Evolutionary conservation across 108 stramenopile species (phyloP).

Genomic region (Aurantiochytrium sp.): DNA sequence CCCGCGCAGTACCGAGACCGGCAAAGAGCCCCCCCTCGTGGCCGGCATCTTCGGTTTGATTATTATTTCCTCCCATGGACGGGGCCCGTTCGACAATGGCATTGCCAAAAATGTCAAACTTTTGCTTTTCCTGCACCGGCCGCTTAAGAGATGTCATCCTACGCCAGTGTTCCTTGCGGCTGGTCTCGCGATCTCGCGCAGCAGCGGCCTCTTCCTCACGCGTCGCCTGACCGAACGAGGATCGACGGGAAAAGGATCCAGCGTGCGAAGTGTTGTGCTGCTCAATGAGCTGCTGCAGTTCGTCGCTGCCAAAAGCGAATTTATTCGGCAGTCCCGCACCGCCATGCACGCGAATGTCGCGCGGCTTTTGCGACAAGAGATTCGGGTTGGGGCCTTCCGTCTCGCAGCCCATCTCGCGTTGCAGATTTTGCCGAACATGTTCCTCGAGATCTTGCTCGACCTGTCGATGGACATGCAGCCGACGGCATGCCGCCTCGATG

Average conservation of each 20-base stretch:
- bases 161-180: background rate
- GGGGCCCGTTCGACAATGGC: background rate
- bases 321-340: background rate
- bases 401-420: background rate
- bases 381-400: background rate
- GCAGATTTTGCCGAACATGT: background rate
- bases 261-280: background rate
- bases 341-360: background rate
- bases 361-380: background rate
- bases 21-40: background rate
- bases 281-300: background rate
- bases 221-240: background rate
- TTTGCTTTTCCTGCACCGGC: background rate
- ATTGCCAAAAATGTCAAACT: conserved; percentile 19
- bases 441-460: background rate
- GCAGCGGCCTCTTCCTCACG: background rate
- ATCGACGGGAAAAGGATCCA: background rate
- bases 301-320: background rate
- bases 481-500: background rate
- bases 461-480: background rate
- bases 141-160: background rate
- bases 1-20: background rate
- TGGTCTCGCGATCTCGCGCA: background rate
- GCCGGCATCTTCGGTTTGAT: background rate
- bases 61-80: background rate